Percentiles rank a stretch among this genome's conserved stretches.
Evolutionary conservation across 148 eudicot genomes (phyloP).

Genomic region (Rhododendron simsii): DNA sequence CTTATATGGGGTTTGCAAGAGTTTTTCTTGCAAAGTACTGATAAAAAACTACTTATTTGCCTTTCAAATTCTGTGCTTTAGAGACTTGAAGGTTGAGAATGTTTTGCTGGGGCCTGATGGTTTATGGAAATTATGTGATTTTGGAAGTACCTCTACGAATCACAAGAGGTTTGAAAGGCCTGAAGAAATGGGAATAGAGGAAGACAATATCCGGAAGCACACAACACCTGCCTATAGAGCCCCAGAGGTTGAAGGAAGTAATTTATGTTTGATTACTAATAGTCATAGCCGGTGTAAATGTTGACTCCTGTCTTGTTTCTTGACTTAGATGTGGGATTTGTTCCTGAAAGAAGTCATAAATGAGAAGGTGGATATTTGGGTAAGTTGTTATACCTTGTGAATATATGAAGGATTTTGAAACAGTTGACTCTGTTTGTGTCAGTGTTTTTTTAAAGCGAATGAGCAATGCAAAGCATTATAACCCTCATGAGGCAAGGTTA

Average conservation of each 20-base stretch:
- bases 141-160: constrained; percentile 92
- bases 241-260: constrained; percentile 72
- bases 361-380: constrained; percentile 99
- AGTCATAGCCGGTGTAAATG: constrained; percentile 7
- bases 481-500: neutral
- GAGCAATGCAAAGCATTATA: neutral
- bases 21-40: neutral
- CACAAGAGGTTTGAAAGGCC: constrained; percentile 93
- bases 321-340: constrained; percentile 95
- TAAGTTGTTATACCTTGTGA: constrained; percentile 33
- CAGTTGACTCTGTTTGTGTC: neutral
- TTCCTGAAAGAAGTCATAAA: constrained; percentile 75
- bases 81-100: constrained; percentile 98
- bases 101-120: constrained; percentile 88
- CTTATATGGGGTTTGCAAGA: neutral
- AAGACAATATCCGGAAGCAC: constrained; percentile 94
- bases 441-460: neutral
- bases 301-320: constrained; percentile 32
- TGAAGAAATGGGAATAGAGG: constrained; percentile 99
- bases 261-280: constrained; percentile 20
- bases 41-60: neutral
- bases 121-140: constrained; percentile 93
- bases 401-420: neutral
- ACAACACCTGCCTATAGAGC: constrained; percentile 99
- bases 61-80: constrained; percentile 23